A percentile compares a stretch with the other conserved stretches of the same genome.
Evolutionary conservation across 1,284 basidiomycete species (phyloP).

Genomic region (Cryptococcus sp.): DNA sequence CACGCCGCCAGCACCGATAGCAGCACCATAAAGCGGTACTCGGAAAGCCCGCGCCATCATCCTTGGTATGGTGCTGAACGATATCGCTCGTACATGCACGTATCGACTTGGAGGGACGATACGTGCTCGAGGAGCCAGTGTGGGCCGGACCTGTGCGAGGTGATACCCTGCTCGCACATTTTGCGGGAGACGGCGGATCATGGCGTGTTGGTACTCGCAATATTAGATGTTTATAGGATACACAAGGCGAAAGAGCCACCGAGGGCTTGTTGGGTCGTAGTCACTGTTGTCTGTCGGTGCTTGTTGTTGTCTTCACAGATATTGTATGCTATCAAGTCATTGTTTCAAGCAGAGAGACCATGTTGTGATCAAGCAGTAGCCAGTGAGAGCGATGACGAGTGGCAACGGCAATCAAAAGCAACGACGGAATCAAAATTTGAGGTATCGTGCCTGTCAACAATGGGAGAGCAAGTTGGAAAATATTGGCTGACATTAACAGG

Average conservation of each 20-base stretch:
- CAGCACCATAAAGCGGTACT: constrained; percentile 79
- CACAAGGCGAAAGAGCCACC: too few species aligned
- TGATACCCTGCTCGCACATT: constrained; percentile 8
- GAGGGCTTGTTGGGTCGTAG: too few species aligned
- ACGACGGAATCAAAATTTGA: neutral
- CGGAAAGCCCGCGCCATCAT: constrained; percentile 80
- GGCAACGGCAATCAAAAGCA: neutral
- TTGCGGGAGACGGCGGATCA: constrained; percentile 23
- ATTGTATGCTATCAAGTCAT: too few species aligned
- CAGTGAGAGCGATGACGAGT: neutral
- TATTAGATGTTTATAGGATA: too few species aligned
- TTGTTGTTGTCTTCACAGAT: too few species aligned
- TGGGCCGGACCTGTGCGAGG: constrained; percentile 7
- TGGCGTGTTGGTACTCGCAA: neutral
- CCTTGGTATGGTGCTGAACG: constrained; percentile 77
- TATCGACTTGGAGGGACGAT: constrained; percentile 19
- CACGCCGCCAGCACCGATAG: constrained; percentile 82
- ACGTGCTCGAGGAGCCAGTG: constrained; percentile 7
- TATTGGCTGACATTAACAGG: too few species aligned
- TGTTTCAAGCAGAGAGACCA: too few species aligned
- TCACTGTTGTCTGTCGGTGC: too few species aligned
- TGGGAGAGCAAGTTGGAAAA: too few species aligned
- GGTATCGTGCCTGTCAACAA: neutral
- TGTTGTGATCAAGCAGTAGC: too few species aligned
- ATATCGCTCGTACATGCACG: constrained; percentile 69